Base-by-base conservation (phyloP, 257 asterid species). In the Solanum medicagineum region DNA sequence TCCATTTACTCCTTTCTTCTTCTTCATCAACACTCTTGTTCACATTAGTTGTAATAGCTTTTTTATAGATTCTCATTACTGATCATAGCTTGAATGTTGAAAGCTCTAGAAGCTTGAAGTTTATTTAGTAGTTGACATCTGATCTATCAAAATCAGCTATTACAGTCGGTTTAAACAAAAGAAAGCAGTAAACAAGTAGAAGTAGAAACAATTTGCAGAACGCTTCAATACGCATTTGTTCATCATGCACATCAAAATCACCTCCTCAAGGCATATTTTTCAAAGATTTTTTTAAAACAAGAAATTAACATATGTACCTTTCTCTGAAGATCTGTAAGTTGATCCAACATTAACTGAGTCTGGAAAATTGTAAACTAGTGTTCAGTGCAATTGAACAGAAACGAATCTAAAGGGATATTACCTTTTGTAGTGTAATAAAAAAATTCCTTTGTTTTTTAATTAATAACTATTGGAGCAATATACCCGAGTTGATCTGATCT, bases 291-390 rank as follows among this genome's bases (percentile, higher is more conserved):
- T 44, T 83, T 44, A 24, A 16, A n/a, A 8, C 17, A 15, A 44
- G n/a, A 14, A 22, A 49, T 24, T 15, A 79, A 26, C 49, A 16
- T 79, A 53, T 54, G 20, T 83, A 94, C 99, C 98, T 93, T 95
- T 87, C 94, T 89, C 88, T 94, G 98, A 88, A 92, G 98, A 81
- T 97, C 99, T 70, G 92, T 87, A 87, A 97, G 98, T 60, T 97
- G 94, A 87, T 97, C 99, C 95, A 97, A 92, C 99, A 97, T 94
- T 70, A 90, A 85, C 90, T 97, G 99, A 40, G 98, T 97, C 99
- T 97, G 95, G 87, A 91, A 84, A 79, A 79, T 53, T 53, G 17
- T 3, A 17, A 29, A 53, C 49, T 26, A 29, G 7, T 79, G 10
- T 3, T 79, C 83, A 79, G 65, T 26, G 49, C 65, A 79, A 47